Conservation (phyloP, 257 asterid genomes). For the Rauvolfia tetraphylla region DNA sequence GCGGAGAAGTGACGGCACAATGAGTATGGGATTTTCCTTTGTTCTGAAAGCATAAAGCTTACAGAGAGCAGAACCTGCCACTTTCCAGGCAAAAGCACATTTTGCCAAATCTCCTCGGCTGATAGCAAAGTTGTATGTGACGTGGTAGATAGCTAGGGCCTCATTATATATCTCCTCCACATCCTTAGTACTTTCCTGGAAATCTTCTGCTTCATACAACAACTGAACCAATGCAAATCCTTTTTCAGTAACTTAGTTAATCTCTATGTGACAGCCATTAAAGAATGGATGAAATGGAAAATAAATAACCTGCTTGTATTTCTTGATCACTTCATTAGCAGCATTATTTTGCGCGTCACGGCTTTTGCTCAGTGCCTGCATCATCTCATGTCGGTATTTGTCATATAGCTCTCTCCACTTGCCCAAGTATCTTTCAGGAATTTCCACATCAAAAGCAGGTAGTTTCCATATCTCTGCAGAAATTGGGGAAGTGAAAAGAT, state of each 20-base stretch:
- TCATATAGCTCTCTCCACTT: conserved; percentile 45
- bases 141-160: conserved; percentile 60
- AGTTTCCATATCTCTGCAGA: conserved; percentile 52
- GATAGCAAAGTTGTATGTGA: conserved; percentile 43
- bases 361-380: conserved; percentile 23
- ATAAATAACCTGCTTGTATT: conserved; percentile 56
- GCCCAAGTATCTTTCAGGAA: conserved; percentile 24
- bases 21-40: conserved; percentile 33
- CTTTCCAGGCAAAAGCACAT: conserved; percentile 74
- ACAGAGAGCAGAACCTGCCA: conserved; percentile 67
- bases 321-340: conserved; percentile 50
- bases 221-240: conserved; percentile 37
- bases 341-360: conserved; percentile 35
- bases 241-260: background rate
- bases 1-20: conserved; percentile 47
- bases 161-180: conserved; percentile 34
- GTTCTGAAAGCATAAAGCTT: conserved; percentile 34
- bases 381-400: conserved; percentile 49
- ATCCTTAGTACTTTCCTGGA: conserved; percentile 46
- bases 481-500: background rate
- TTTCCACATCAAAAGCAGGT: conserved; percentile 34
- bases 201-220: conserved; percentile 54
- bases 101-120: conserved; percentile 10
- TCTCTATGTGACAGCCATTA: background rate
- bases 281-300: background rate